Percentiles rank a stretch among this genome's conserved stretches.
These are phyloP conservation scores for Emergomyces orientalis DNA, from an alignment of 2,329 filamentous ascomycete species.

Conservation along the genomic window DNA sequence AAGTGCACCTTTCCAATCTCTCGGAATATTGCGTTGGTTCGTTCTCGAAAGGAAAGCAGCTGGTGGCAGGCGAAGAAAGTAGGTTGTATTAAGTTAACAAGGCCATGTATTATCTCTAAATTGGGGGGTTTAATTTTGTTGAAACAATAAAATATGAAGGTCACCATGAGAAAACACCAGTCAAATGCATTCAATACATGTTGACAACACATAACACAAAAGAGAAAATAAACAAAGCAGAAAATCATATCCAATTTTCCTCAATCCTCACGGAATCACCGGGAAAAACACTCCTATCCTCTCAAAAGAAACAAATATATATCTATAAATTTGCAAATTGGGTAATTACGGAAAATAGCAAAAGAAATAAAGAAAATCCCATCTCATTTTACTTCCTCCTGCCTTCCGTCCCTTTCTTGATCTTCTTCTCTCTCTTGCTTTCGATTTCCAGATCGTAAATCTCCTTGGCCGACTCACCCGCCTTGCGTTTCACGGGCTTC, in stretches of 20 bases:
- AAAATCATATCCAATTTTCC: not conserved
- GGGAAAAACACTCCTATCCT: not conserved
- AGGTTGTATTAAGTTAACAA: not conserved
- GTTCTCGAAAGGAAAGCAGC: not conserved
- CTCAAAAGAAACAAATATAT: not conserved
- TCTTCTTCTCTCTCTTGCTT: slow-evolving; percentile 37
- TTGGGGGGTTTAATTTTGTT: not conserved
- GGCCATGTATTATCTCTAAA: not conserved
- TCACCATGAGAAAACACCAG: slow-evolving; percentile 2
- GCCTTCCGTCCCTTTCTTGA: slow-evolving; percentile 37
- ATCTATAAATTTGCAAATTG: not conserved
- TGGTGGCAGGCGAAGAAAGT: not conserved
- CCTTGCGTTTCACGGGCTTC: slow-evolving; percentile 65
- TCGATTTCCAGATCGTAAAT: slow-evolving; percentile 38
- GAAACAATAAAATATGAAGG: not conserved
- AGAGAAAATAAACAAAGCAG: not conserved
- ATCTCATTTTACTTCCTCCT: slow-evolving; percentile 24
- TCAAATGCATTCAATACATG: slow-evolving; percentile 5
- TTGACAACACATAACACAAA: not conserved
- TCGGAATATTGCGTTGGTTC: not conserved
- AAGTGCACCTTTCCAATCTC: not conserved
- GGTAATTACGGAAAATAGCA: not conserved
- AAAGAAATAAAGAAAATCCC: not conserved
- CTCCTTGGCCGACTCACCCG: slow-evolving; percentile 45
- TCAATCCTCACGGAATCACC: not conserved